These are phyloP conservation scores for Ceratobasidium papillatum DNA, from an alignment of 1,284 basidiomycete species.

Conservation along the genomic window DNA sequence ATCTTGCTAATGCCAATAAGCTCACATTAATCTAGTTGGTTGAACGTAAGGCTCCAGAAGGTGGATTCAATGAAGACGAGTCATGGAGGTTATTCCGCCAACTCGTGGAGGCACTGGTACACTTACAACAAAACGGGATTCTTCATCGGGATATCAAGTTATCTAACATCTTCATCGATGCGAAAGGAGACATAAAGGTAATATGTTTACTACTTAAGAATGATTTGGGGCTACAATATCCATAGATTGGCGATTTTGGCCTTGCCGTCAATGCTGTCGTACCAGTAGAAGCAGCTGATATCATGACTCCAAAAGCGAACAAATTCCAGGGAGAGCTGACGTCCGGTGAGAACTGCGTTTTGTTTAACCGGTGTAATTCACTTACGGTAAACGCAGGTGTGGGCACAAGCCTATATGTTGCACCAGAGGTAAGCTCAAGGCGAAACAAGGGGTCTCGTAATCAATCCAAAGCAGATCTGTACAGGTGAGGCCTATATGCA, in stretches of 20 bases:
- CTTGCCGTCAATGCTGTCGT: slow-evolving; percentile 85
- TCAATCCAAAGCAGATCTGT: slow-evolving; percentile 91
- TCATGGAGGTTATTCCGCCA: slow-evolving; percentile 92
- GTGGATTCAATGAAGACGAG: slow-evolving; percentile 83
- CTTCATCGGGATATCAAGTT: slow-evolving; percentile 94
- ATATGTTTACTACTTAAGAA: slow-evolving; percentile 20
- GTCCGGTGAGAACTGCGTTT: slow-evolving; percentile 58
- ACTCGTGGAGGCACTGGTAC: slow-evolving; percentile 90
- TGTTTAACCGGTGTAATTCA: slow-evolving; percentile 33
- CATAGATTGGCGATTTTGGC: slow-evolving; percentile 88
- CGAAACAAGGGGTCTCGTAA: slow-evolving; percentile 65
- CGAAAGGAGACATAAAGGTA: slow-evolving; percentile 88
- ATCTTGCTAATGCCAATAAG: background rate
- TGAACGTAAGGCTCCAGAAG: slow-evolving; percentile 61
- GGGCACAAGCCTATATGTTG: slow-evolving; percentile 92
- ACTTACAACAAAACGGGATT: slow-evolving; percentile 89
- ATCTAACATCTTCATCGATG: slow-evolving; percentile 91
- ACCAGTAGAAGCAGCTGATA: slow-evolving; percentile 73
- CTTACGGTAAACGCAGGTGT: slow-evolving; percentile 65
- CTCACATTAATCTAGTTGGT: background rate
- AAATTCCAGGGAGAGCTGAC: slow-evolving; percentile 69
- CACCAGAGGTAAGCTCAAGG: slow-evolving; percentile 73
- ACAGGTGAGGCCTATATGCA: slow-evolving; percentile 81
- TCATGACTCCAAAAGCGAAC: slow-evolving; percentile 54
- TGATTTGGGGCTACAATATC: slow-evolving; percentile 8